Evolutionary conservation across 2,329 filamentous ascomycete species (phyloP).

Genomic region (Pseudophaeomoniella oleicola): DNA sequence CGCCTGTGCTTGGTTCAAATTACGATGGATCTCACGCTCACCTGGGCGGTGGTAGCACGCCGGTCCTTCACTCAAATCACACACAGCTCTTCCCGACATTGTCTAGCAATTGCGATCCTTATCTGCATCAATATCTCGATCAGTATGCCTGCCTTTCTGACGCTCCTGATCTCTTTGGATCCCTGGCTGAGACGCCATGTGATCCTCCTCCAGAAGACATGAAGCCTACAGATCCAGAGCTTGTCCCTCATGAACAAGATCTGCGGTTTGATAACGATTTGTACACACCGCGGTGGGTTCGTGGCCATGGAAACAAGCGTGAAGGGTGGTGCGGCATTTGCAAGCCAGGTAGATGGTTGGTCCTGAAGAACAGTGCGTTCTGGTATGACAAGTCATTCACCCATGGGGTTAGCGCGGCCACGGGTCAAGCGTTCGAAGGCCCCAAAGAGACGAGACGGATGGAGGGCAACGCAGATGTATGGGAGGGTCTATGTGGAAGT

Average conservation of each 20-base stretch:
- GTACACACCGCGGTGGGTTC: slow-evolving; percentile 72
- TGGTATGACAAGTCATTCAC: slow-evolving; percentile 91
- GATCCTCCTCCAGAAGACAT: slow-evolving; percentile 67
- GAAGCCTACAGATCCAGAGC: slow-evolving; percentile 61
- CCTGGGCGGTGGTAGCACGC: slow-evolving; percentile 37
- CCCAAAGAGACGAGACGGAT: slow-evolving; percentile 62
- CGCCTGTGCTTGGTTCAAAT: slow-evolving; percentile 25
- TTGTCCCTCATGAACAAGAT: slow-evolving; percentile 65
- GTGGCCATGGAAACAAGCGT: slow-evolving; percentile 73
- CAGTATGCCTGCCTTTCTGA: slow-evolving; percentile 63
- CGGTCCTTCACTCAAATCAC: slow-evolving; percentile 49
- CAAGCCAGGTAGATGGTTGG: slow-evolving; percentile 72
- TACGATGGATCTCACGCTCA: slow-evolving; percentile 31
- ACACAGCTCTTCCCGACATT: slow-evolving; percentile 56
- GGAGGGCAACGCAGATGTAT: slow-evolving; percentile 54
- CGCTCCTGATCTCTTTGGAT: slow-evolving; percentile 62
- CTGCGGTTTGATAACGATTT: slow-evolving; percentile 66
- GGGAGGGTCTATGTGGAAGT: slow-evolving; percentile 23
- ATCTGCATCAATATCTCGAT: slow-evolving; percentile 20
- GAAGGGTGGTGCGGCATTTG: slow-evolving; percentile 85
- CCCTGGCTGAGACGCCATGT: slow-evolving; percentile 57
- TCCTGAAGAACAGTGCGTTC: slow-evolving; percentile 79
- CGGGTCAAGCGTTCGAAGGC: slow-evolving; percentile 62
- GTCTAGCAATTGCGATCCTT: slow-evolving; percentile 61
- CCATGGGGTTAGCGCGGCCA: slow-evolving; percentile 72